These are phyloP conservation scores for Pisolithus orientalis DNA, from an alignment of 768 basidiomycete genomes.

Conservation along the genomic window DNA sequence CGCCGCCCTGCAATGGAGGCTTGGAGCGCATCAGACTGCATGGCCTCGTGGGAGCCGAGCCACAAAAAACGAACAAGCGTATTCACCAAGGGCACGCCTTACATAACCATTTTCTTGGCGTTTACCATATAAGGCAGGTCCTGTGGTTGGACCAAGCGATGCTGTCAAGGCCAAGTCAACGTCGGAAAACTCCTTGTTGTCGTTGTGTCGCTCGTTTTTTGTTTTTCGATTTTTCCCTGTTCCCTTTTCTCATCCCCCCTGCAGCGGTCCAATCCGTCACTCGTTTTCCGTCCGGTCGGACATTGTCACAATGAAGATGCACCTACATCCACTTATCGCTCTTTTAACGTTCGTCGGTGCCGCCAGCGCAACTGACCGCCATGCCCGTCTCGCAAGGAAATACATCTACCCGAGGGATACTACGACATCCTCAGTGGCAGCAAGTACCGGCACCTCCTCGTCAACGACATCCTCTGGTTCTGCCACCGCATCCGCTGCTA, in stretches of 20 bases:
- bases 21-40: too few relatives aligned
- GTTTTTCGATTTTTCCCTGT: neutral
- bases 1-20: too few relatives aligned
- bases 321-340: constrained; percentile 36
- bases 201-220: neutral
- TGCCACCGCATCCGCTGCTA: neutral
- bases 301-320: constrained; percentile 29
- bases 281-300: constrained; percentile 9
- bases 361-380: constrained; percentile 34
- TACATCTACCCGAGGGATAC: constrained; percentile 4
- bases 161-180: neutral
- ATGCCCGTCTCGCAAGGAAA: constrained; percentile 34
- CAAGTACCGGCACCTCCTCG: constrained; percentile 3
- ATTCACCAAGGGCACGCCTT: too few relatives aligned
- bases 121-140: constrained; percentile 1
- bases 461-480: constrained; percentile 4
- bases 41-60: too few relatives aligned
- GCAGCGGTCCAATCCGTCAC: neutral
- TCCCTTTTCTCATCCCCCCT: neutral
- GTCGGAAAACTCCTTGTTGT: neutral
- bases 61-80: too few relatives aligned
- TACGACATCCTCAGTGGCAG: neutral
- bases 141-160: neutral
- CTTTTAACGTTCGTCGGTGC: constrained; percentile 38
- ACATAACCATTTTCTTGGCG: neutral